Percentiles rank a stretch among this genome's conserved stretches.
Evolutionary conservation across 192 early-diverging fungal genomes (phyloP).

Genomic region (Nowakowskiella sp.): DNA sequence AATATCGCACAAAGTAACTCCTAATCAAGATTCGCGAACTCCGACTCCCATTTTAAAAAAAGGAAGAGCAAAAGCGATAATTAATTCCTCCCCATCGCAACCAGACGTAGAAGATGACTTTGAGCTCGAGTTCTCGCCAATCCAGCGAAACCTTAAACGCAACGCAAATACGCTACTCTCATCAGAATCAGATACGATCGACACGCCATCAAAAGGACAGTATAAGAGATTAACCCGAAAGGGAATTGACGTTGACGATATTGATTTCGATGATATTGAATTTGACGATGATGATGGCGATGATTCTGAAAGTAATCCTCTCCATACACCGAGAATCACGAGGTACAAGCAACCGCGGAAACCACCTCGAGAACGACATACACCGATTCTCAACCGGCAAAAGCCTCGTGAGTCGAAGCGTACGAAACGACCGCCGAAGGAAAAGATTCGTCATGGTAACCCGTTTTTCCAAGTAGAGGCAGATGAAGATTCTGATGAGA

Average conservation of each 20-base stretch:
- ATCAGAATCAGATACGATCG: constrained; percentile 4
- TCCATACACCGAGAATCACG: constrained; percentile 8
- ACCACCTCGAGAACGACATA: constrained; percentile 6
- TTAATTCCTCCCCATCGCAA: too few species aligned
- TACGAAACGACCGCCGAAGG: neutral
- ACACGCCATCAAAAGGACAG: neutral
- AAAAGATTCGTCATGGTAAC: neutral
- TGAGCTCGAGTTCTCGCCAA: too few species aligned
- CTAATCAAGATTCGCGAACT: too few species aligned
- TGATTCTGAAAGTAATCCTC: constrained; percentile 9
- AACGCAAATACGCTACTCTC: too few species aligned
- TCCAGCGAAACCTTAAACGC: too few species aligned
- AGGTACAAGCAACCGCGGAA: constrained; percentile 13
- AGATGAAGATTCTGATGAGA: constrained; percentile 11
- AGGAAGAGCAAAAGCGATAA: too few species aligned
- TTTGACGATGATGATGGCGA: constrained; percentile 3
- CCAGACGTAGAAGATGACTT: constrained; percentile 1
- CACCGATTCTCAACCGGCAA: neutral
- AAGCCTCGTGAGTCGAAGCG: neutral
- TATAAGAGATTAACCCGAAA: constrained; percentile 4
- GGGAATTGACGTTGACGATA: constrained; percentile 6
- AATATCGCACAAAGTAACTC: too few species aligned
- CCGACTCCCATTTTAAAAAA: too few species aligned
- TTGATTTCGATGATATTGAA: constrained; percentile 11
- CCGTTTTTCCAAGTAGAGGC: constrained; percentile 37